phyloP scores from a whole-genome alignment of 2,329 filamentous ascomycete genomes.

The Tolypocladium cylindrosporum region DNA sequence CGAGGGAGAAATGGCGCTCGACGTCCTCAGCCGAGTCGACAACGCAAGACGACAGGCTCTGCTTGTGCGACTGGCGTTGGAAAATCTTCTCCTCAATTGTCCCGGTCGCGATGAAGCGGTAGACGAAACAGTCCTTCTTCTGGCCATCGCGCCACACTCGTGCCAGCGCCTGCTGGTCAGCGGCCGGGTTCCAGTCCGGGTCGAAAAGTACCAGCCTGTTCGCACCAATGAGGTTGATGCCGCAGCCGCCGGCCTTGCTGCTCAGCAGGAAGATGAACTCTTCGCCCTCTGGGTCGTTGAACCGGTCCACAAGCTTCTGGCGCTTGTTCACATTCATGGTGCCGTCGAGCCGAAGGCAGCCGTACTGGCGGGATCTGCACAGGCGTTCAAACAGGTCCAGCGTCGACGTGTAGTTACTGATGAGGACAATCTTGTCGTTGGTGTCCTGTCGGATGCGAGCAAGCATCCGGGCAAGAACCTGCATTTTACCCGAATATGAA shows the following conservation, averaged over 20 bases:
- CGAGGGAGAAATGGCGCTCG: constrained; percentile 88
- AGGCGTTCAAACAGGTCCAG: constrained; percentile 89
- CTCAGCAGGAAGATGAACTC: constrained; percentile 96
- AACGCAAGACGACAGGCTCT: constrained; percentile 89
- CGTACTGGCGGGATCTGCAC: constrained; percentile 77
- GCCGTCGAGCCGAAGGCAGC: constrained; percentile 80
- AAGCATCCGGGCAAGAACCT: constrained; percentile 95
- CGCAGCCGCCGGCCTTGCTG: constrained; percentile 93
- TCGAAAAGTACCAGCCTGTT: constrained; percentile 95
- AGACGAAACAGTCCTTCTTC: constrained; percentile 98
- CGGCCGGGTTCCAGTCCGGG: constrained; percentile 95
- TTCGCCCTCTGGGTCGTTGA: constrained; percentile 82
- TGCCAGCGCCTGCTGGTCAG: constrained; percentile 92
- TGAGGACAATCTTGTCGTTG: constrained; percentile 97
- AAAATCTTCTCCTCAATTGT: constrained; percentile 99
- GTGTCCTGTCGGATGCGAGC: constrained; percentile 91
- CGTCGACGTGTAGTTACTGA: constrained; percentile 96
- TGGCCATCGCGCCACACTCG: constrained; percentile 98
- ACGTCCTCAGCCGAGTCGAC: constrained; percentile 96
- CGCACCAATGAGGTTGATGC: constrained; percentile 88
- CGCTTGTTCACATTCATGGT: constrained; percentile 98
- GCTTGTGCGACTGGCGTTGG: constrained; percentile 96
- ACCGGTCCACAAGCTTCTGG: constrained; percentile 93
- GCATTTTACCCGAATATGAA: constrained; percentile 98
- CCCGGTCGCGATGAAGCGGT: constrained; percentile 96